Evolutionary conservation across 2,329 filamentous ascomycete genomes (phyloP).

Genomic region (Talaromyces rugulosus): DNA sequence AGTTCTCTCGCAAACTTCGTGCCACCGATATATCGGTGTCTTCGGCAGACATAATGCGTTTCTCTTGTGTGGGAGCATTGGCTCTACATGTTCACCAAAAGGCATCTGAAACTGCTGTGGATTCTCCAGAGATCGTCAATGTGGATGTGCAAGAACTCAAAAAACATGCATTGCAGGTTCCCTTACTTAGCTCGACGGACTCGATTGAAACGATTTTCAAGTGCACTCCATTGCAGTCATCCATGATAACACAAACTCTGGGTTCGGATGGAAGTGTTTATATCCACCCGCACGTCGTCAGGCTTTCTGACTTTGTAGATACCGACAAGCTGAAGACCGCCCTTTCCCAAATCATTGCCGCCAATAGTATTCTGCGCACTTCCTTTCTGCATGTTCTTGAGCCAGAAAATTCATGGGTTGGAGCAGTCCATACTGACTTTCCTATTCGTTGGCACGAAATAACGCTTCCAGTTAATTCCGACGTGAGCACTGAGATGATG

Average conservation of each 20-base stretch:
- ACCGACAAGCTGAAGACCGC: constrained; percentile 48
- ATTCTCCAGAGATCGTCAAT: background rate
- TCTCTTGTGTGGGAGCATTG: constrained; percentile 26
- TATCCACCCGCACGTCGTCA: constrained; percentile 67
- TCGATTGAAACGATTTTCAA: constrained; percentile 24
- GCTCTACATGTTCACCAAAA: constrained; percentile 17
- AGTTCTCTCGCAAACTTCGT: constrained; percentile 28
- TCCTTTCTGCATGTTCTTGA: constrained; percentile 28
- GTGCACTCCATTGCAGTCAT: constrained; percentile 78
- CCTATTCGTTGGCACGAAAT: constrained; percentile 19
- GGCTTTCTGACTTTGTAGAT: constrained; percentile 46
- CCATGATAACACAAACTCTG: constrained; percentile 69
- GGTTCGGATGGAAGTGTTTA: constrained; percentile 56
- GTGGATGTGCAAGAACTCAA: constrained; percentile 2
- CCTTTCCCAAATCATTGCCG: constrained; percentile 51
- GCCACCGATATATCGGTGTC: constrained; percentile 23
- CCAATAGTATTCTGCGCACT: constrained; percentile 64
- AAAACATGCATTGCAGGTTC: constrained; percentile 14
- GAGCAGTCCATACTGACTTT: constrained; percentile 22
- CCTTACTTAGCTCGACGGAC: constrained; percentile 16
- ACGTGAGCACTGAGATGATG: constrained; percentile 12
- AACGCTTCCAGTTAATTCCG: constrained; percentile 5
- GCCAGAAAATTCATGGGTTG: constrained; percentile 22
- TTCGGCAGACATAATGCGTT: constrained; percentile 32
- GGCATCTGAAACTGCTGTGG: background rate